phyloP scores from a whole-genome alignment of 768 basidiomycete species.

The Holtermannia corniformis region DNA sequence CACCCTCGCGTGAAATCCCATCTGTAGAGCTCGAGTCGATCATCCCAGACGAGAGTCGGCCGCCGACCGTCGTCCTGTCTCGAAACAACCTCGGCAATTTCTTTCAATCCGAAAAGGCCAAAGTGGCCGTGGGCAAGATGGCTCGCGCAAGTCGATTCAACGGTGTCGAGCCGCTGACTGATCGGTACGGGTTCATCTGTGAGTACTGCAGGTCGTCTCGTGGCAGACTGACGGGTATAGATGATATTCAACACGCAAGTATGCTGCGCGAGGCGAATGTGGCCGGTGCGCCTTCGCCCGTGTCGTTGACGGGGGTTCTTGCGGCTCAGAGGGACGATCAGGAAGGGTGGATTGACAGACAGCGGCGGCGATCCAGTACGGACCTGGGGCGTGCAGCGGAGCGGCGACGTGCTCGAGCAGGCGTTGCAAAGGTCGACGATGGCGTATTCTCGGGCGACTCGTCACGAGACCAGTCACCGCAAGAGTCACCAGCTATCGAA shows the following conservation, averaged over 20 bases:
- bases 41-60: constrained; percentile 24
- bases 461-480: not conserved
- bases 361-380: constrained; percentile 2
- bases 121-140: constrained; percentile 8
- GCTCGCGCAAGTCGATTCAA: constrained; percentile 29
- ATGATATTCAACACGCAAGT: constrained; percentile 34
- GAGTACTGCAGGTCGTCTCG: constrained; percentile 7
- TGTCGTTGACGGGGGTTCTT: constrained; percentile 25
- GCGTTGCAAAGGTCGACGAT: not conserved
- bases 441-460: not conserved
- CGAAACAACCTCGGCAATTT: constrained; percentile 30
- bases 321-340: constrained; percentile 1
- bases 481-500: not conserved
- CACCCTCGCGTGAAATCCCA: constrained; percentile 11
- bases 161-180: constrained; percentile 31
- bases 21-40: constrained; percentile 35
- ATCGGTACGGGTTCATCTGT: constrained; percentile 41
- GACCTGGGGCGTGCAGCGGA: too few species aligned
- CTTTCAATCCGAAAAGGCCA: constrained; percentile 11
- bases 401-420: not conserved
- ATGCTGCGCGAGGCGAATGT: constrained; percentile 34
- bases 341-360: constrained; percentile 33
- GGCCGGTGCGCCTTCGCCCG: constrained; percentile 24
- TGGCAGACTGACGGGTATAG: constrained; percentile 7
- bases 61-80: constrained; percentile 34